Evolutionary conservation across 495 filamentous ascomycete genomes (phyloP).

Genomic region (Collariella sp.): DNA sequence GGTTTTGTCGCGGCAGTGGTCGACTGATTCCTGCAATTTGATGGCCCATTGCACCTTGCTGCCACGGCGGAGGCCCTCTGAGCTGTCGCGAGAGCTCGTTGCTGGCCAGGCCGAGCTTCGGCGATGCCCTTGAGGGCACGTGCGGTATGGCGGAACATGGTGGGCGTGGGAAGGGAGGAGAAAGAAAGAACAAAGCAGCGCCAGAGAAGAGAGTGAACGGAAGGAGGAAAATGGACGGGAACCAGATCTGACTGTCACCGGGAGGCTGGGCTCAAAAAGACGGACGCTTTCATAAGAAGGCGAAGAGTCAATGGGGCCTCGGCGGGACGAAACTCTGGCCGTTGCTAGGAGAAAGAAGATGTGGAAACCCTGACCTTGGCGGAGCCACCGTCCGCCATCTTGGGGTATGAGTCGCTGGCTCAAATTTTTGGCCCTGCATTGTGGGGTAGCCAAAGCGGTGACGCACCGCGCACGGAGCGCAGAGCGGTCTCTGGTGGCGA

Average conservation of each 20-base stretch:
- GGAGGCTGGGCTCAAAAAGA: neutral
- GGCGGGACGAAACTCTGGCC: neutral
- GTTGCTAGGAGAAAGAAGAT: constrained; percentile 12
- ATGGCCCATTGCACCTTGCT: constrained; percentile 21
- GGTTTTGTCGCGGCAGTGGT: constrained; percentile 28
- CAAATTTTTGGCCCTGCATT: constrained; percentile 19
- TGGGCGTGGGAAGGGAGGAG: constrained; percentile 9
- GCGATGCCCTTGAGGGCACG: constrained; percentile 38
- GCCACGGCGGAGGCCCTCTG: constrained; percentile 21
- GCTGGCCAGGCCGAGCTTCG: constrained; percentile 27
- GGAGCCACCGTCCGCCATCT: constrained; percentile 6
- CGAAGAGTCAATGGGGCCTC: constrained; percentile 14
- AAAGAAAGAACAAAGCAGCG: constrained; percentile 6
- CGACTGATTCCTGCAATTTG: constrained; percentile 30
- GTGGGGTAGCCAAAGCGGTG: constrained; percentile 23
- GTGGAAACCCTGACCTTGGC: constrained; percentile 13
- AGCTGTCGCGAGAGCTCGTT: constrained; percentile 22
- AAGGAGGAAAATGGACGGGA: constrained; percentile 16
- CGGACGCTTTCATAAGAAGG: constrained; percentile 13
- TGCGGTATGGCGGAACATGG: constrained; percentile 38
- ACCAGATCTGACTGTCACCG: constrained; percentile 11
- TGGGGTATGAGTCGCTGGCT: constrained; percentile 19
- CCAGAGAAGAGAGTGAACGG: constrained; percentile 6
- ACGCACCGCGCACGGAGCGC: constrained; percentile 14
- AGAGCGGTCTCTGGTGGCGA: constrained; percentile 19